Evolutionary conservation across 768 basidiomycete genomes (phyloP).

Genomic region (Psilocybe tampanensis): DNA sequence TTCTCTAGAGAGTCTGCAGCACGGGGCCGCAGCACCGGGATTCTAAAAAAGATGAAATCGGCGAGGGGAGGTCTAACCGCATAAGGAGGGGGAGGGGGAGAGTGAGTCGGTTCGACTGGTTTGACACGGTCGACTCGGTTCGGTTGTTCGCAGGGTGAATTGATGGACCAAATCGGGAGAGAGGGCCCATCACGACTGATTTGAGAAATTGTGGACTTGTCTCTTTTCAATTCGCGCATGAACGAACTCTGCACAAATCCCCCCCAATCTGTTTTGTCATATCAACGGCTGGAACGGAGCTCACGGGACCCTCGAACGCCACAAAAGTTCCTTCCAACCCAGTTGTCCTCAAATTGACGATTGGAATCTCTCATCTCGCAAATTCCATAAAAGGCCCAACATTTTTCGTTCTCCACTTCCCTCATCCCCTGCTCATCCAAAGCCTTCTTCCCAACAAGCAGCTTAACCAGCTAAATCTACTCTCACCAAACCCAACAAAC

Average conservation of each 20-base stretch:
- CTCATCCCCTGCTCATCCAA: slow-evolving; percentile 22
- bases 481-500: neutral
- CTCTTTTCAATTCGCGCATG: slow-evolving; percentile 16
- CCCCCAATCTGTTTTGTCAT: slow-evolving; percentile 36
- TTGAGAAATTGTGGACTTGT: slow-evolving; percentile 22
- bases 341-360: slow-evolving; percentile 30
- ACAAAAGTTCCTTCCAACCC: slow-evolving; percentile 28
- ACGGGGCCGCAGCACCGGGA: slow-evolving; percentile 33
- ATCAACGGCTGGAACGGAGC: slow-evolving; percentile 39
- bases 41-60: slow-evolving; percentile 18
- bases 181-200: slow-evolving; percentile 14
- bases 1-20: too few relatives aligned
- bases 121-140: slow-evolving; percentile 13
- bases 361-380: slow-evolving; percentile 17
- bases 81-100: slow-evolving; percentile 14
- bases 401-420: slow-evolving; percentile 20
- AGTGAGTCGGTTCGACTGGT: too few relatives aligned
- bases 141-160: slow-evolving; percentile 15
- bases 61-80: slow-evolving; percentile 14
- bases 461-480: neutral
- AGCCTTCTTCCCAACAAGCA: slow-evolving; percentile 13
- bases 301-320: slow-evolving; percentile 38
- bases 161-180: slow-evolving; percentile 4
- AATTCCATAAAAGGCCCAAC: slow-evolving; percentile 36
- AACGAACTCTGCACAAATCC: slow-evolving; percentile 12